Evolutionary conservation across 768 basidiomycete genomes (phyloP), one percentile per base, ranked within the genome.

Genomic region (Lentinula sp.): DNA sequence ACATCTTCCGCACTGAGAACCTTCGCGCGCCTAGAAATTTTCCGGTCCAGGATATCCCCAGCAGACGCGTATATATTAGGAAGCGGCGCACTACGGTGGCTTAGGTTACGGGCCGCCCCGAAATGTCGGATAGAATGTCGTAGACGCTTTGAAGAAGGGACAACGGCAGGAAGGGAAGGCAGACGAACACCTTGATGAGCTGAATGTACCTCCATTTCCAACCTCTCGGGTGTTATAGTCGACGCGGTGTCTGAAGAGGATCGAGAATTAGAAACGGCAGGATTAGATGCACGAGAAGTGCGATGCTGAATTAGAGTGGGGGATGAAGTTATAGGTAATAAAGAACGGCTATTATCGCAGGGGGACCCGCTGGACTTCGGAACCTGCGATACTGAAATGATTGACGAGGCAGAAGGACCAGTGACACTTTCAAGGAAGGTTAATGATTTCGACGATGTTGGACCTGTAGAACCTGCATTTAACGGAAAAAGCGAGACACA

Each of bases 1-100:
- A 56, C 55, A 16, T 56, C 55, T 43, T 56, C 55, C n/a, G 28
- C 55, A 43, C 55, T 56, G 2, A 56, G 55, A 7, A 56, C 32
- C 53, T 39, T 54, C n/a, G 18, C n/a, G 32, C 50, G 50, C 13
- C 50, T 5, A 1, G 50, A 11, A 16, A 28, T 4, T 31, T 35
- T 35, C n/a, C 13, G 50, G 31, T 16, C 31, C 6, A 34, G 15
- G 5, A n/a, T n/a, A 32, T 51, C 34, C 28, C 11, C 31, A 34
- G 31, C 9, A 51, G 50, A 8, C 40, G 39, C 39, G 6, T 40
- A 28, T 15, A 3, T 15, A 13, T 39, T 21, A 4, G 55, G 28
- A 28, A 28, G 40, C 11, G 55, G 55, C 21, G 55, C 55, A 35
- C 55, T 56, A 28, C 40, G 23, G 23, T 56, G 55, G 16, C 32